Conservation (phyloP, 1,284 basidiomycete genomes). For the Porogramme epimiltina region DNA sequence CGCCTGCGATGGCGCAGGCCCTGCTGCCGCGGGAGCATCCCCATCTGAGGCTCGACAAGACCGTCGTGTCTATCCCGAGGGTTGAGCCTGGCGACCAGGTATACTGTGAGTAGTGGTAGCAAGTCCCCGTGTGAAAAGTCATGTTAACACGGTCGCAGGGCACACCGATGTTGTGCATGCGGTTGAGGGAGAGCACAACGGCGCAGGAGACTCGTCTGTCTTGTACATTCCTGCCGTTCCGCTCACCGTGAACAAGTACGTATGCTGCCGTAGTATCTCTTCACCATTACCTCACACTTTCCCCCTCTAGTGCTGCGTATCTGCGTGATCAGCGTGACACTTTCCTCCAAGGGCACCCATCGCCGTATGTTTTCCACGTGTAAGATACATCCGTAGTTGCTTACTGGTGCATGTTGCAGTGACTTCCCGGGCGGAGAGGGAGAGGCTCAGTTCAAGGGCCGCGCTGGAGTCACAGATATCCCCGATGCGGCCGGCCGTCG, state of each 20-base stretch:
- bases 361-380: slow-evolving; percentile 46
- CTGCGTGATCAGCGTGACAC: slow-evolving; percentile 58
- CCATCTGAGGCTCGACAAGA: slow-evolving; percentile 60
- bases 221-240: slow-evolving; percentile 83
- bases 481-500: slow-evolving; percentile 34
- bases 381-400: neutral
- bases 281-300: neutral
- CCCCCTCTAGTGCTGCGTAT: slow-evolving; percentile 52
- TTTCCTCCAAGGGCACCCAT: slow-evolving; percentile 58
- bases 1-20: slow-evolving; percentile 66
- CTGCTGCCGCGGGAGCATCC: slow-evolving; percentile 67
- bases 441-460: slow-evolving; percentile 58
- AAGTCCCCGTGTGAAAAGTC: neutral
- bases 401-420: slow-evolving; percentile 28
- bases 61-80: slow-evolving; percentile 52
- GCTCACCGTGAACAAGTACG: slow-evolving; percentile 62
- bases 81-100: slow-evolving; percentile 78
- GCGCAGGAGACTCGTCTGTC: slow-evolving; percentile 68
- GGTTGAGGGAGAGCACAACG: slow-evolving; percentile 66
- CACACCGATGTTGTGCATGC: slow-evolving; percentile 72
- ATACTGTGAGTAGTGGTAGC: slow-evolving; percentile 51
- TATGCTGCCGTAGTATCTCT: neutral
- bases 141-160: no score
- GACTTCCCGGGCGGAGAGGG: slow-evolving; percentile 80
- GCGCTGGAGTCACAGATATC: slow-evolving; percentile 48